Evolutionary conservation across 2,329 filamentous ascomycete genomes (phyloP), one percentile per base, ranked within the genome.

Genomic region (Colletotrichum plurivorum): DNA sequence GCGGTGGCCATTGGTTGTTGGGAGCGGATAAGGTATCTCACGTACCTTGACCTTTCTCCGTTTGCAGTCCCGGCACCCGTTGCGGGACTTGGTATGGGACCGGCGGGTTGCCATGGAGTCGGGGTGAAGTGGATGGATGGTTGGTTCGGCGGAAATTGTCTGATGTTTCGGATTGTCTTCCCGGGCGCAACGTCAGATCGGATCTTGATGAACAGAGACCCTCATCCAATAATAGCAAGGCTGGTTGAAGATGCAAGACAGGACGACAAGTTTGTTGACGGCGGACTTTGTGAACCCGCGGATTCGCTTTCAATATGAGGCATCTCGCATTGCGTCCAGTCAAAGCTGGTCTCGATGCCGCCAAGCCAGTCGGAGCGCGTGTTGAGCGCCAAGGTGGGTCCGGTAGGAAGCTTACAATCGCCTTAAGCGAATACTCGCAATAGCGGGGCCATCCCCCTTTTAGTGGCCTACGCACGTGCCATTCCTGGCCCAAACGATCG

Each of bases 31-130:
- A 36, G 31, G 2, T 36, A 36, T 25, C 15, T 31, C 31, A 65
- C 75, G 48, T 71, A 78, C 77, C 72, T 78, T 78, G 27, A 78
- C 76, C 63, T 78, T 78, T 43, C 77, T 75, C 8, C 74, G 72
- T 71, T 78, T 78, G 69, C 77, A 78, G 68, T 77, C 75, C 48
- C 62, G 63, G 66, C 77, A 78, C 49, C 77, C 77, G 13, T 71
- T 78, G 12, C 77, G 74, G 63, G 77, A 78, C 67, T 78, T 78
- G 53, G 76, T 83, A 7, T 78, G 77, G 31, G 76, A 73, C 31
- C 76, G 73, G 54, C 76, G 72, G 39, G 66, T 69, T 25, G 54
- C 66, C 66, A 69, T 69, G 59, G 61, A 61, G 27, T 15, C 5
- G 22, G 13, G 12, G 18, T 41, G 13, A 16, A 12, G 22, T 10